These are phyloP conservation scores for Pseudogymnoascus sp. DNA, from an alignment of 2,329 filamentous ascomycete species.

Conservation along the genomic window DNA sequence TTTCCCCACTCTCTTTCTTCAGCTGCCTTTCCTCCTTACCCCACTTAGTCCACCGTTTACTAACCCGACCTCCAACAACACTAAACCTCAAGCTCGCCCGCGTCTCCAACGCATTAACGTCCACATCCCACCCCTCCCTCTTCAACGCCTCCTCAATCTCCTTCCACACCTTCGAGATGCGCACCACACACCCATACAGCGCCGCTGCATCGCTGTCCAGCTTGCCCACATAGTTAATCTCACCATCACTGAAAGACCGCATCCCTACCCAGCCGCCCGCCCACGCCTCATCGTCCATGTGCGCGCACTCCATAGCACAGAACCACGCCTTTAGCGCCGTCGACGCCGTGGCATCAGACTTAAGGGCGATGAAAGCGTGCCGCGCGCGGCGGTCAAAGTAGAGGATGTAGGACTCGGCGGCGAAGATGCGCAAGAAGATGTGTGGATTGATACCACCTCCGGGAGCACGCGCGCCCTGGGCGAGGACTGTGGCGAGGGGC, in stretches of 20 bases:
- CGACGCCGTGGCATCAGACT: neutral
- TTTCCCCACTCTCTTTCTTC: neutral
- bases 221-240: neutral
- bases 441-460: constrained; percentile 27
- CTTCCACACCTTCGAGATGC: neutral
- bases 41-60: neutral
- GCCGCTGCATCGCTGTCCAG: neutral
- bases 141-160: constrained; percentile 30
- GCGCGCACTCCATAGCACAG: constrained; percentile 47
- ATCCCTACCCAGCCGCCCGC: neutral
- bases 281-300: constrained; percentile 7
- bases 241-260: neutral
- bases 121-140: constrained; percentile 57
- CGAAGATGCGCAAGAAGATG: constrained; percentile 49
- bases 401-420: constrained; percentile 35
- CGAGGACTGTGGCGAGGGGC: neutral
- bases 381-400: constrained; percentile 16
- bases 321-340: constrained; percentile 49
- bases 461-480: constrained; percentile 30
- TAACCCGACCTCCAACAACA: neutral
- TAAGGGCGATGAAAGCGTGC: neutral
- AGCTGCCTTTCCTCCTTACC: neutral
- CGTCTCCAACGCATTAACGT: constrained; percentile 59
- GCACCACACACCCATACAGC: neutral
- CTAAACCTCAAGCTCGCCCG: constrained; percentile 39